phyloP scores from a whole-genome alignment of 352 stramenopile species.

The Halophytophthora polymorphica region DNA sequence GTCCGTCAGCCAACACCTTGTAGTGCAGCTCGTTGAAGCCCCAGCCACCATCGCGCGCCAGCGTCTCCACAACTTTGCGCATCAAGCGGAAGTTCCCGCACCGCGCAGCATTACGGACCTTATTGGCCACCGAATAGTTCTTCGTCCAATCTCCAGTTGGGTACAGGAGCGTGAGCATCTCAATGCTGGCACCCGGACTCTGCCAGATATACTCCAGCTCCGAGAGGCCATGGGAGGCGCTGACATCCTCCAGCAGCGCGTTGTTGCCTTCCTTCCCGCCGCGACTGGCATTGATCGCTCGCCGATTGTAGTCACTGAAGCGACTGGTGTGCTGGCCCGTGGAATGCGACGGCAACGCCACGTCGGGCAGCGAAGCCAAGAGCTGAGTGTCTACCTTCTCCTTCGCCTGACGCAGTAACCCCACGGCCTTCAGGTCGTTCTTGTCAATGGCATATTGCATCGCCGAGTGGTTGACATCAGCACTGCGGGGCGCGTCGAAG shows the following conservation, averaged over 20 bases:
- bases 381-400: slow-evolving; percentile 40
- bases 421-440: slow-evolving; percentile 46
- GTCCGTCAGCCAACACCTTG: slow-evolving; percentile 49
- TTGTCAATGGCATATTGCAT: slow-evolving; percentile 65
- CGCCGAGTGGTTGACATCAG: slow-evolving; percentile 40
- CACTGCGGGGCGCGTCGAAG: slow-evolving; percentile 43
- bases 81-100: slow-evolving; percentile 45
- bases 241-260: slow-evolving; percentile 50
- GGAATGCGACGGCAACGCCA: slow-evolving; percentile 64
- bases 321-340: slow-evolving; percentile 74
- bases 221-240: slow-evolving; percentile 4
- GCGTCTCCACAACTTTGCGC: slow-evolving; percentile 49
- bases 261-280: slow-evolving; percentile 80
- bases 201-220: slow-evolving; percentile 38
- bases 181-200: slow-evolving; percentile 37
- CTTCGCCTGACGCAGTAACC: slow-evolving; percentile 42
- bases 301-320: slow-evolving; percentile 81
- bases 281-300: slow-evolving; percentile 78
- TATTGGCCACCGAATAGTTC: slow-evolving; percentile 24
- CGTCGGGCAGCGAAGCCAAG: slow-evolving; percentile 42
- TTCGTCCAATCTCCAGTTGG: slow-evolving; percentile 56
- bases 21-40: slow-evolving; percentile 61
- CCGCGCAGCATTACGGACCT: slow-evolving; percentile 33
- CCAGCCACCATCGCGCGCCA: slow-evolving; percentile 47
- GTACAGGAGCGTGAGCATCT: slow-evolving; percentile 67